Base-by-base conservation (phyloP, 257 asterid genomes). In the Plantago ovata region DNA sequence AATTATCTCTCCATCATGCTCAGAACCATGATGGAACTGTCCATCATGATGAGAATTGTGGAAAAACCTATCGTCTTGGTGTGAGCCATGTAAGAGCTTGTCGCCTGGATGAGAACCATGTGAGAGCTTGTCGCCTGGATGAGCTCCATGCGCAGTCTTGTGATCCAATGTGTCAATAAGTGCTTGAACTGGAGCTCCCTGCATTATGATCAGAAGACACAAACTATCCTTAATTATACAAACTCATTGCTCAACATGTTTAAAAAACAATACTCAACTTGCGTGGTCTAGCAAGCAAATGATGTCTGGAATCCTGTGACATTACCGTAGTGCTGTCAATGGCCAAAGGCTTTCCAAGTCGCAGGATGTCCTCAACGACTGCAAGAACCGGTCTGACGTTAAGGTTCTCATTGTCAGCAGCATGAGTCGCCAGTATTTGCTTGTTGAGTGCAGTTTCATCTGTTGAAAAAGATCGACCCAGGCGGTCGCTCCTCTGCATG, bases 301-400 rank as follows among this genome's bases (percentile, higher is more conserved):
- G 16, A 32, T n/a, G 39, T 36, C 3, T 24, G 3, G 11, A 50
- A 42, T 10, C 16, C 14, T 48, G 4, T 19, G 41, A 36, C 11
- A 58, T 2, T 68, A 68, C 75, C 14, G 5, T 71, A 33, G 62
- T 57, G 2, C 21, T 36, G 28, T 62, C 66, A 55, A 62, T 56
- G 53, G 75, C 13, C 13, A 52, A 8, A 28, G 86, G 72, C 66
- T 24, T 65, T 8, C 76, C 79, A 23, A 55, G 84, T 6, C 64
- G 73, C 66, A 87, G 54, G 64, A 87, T 84, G 12, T 84, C 85
- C 79, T 84, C 94, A 24, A 84, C 20, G 23, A 84, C 60, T 55
- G 68, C 46, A 13, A 87, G 72, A 20, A 87, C 73, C 1, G 88
- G 79, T 44, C 51, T 76, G 39, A 85, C 86, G 6, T 87, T 81